Evolutionary conservation across 352 stramenopile genomes (phyloP), one percentile per base, ranked within the genome.

Genomic region (Phytophthora gonapodyides): DNA sequence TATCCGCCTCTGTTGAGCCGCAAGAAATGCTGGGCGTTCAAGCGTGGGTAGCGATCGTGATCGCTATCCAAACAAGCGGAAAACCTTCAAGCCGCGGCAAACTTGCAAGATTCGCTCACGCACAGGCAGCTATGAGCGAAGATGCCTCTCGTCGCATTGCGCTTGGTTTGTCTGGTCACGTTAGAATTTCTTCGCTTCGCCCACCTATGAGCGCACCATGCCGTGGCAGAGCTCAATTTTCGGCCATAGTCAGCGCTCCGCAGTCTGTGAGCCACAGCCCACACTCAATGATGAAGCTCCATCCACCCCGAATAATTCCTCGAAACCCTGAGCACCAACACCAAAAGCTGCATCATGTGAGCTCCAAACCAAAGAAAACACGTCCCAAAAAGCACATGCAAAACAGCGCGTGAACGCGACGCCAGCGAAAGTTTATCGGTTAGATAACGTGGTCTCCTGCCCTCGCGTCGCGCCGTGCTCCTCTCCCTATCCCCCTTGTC

Each of bases 111-210:
- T 31, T 31, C 24, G 27, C 27, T 31, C 27, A 31, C 5, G 24
- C 24, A 31, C 27, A 31, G 27, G 27, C 27, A 31, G 27, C 27
- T 31, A 31, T 0, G 27, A 31, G 6, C 27, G 27, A 31, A 31
- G 27, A 8, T 31, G 27, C 27, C 27, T 27, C 24, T 27, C 24
- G 24, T 27, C 24, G 24, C 24, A 27, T 4, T 27, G 24, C 24
- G 27, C 27, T 31, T 31, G 27, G 53, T 11, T 49, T 57, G 16
- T 51, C 57, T n/a, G 40, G 52, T 13, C 41, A 57, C 7, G 42
- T 79, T 78, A 40, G 54, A 66, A 77, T 36, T 79, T 82, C 58
- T 81, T 85, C 52, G 60, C 66, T 0, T 83, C 76, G 7, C 53
- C 71, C 31, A 37, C 46, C 9, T 69, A 83, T 51, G 64, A 71